phyloP scores from a whole-genome alignment of 805 yeast genomes.

The Hanseniaspora singularis region DNA sequence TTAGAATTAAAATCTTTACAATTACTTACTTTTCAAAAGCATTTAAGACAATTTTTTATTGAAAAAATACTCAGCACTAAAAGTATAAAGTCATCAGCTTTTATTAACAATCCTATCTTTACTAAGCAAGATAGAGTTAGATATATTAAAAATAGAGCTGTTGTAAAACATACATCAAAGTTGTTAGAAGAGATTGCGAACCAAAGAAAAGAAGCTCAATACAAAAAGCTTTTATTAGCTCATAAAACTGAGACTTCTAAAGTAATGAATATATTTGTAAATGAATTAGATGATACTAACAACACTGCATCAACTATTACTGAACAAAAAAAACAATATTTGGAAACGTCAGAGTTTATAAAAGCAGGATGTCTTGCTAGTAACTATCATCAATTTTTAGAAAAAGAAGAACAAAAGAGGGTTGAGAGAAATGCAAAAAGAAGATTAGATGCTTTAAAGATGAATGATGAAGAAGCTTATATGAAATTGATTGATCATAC shows the following conservation, averaged over 20 bases:
- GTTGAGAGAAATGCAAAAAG: slow-evolving; percentile 74
- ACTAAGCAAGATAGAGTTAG: slow-evolving; percentile 59
- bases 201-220: slow-evolving; percentile 43
- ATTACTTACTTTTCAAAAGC: slow-evolving; percentile 57
- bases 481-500: slow-evolving; percentile 74
- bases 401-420: slow-evolving; percentile 64
- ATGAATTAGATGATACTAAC: slow-evolving; percentile 28
- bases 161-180: slow-evolving; percentile 61
- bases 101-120: slow-evolving; percentile 41
- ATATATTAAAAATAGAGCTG: slow-evolving; percentile 55
- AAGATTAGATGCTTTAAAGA: slow-evolving; percentile 75
- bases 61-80: slow-evolving; percentile 37
- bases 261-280: slow-evolving; percentile 36
- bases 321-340: slow-evolving; percentile 23
- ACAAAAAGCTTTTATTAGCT: slow-evolving; percentile 30
- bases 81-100: slow-evolving; percentile 24
- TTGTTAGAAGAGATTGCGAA: slow-evolving; percentile 66
- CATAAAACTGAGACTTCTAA: slow-evolving; percentile 35
- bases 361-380: background rate
- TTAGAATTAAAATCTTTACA: slow-evolving; percentile 60
- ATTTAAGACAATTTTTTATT: slow-evolving; percentile 50
- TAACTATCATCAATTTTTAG: slow-evolving; percentile 40
- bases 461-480: slow-evolving; percentile 82
- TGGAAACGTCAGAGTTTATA: slow-evolving; percentile 20
- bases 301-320: slow-evolving; percentile 26